Evolutionary conservation across 352 stramenopile genomes (phyloP), one percentile per base, ranked within the genome.

Genomic region (Sclerospora graminicola): DNA sequence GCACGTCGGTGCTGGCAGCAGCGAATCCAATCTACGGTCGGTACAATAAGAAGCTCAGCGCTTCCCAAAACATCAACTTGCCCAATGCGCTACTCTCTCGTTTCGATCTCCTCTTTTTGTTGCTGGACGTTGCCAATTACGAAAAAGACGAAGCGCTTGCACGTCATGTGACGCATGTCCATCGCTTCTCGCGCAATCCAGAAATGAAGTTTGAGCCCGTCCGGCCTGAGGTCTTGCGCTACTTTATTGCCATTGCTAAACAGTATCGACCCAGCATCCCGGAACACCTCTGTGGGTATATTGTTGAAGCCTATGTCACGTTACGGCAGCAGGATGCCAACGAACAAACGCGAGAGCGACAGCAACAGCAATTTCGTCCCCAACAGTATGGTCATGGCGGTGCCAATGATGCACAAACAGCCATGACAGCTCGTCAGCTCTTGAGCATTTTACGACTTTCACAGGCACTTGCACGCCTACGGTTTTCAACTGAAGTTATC

Each of bases 41-140:
- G 16, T 92, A 91, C 67, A 90, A 94, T 54, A 82, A 78, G 54
- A 81, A 80, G 24, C 66, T 89, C 11, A 87, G 75, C 28, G 81
- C 81, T 13, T 93, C 81, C 2, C 73, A 99, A 65, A 99, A 99
- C 73, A 97, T 99, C 63, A 99, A 99, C 62, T 69, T 99, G 18
- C 96, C 97, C 14, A 98, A 98, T 48, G 97, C 95, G n/a, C 72
- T 99, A 37, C 66, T 99, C 5, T 98, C 94, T 62, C 92, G 97
- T 54, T 99, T 99, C 58, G 97, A 99, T 68, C 63, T 99, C 21
- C 74, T 99, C 35, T 99, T 99, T 60, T 61, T 99, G 30, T 86
- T 99, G 46, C 65, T 99, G 24, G 97, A 99, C 60, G 66, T 95
- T 23, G 90, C 94, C 14, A 94, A 98, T 51, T 82, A 89, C 45